Evolutionary conservation across 148 eudicot species (phyloP), one percentile per base, ranked within the genome.

Genomic region (Persicaria tinctoria): DNA sequence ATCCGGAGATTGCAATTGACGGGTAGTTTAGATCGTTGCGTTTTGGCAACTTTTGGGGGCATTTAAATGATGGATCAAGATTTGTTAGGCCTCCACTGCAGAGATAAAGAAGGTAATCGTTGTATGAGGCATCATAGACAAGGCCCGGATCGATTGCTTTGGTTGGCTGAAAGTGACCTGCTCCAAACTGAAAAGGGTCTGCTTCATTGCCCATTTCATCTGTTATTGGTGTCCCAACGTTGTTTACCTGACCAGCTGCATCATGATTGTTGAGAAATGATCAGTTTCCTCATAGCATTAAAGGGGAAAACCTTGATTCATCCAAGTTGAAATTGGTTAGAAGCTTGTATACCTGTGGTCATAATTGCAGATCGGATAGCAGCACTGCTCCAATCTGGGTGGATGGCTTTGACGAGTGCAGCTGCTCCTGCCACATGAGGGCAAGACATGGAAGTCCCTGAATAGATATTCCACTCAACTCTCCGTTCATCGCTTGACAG

Each of bases 381-480:
- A 14, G 98, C 96, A 64, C 89, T 83, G 57, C 86, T 86, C 98
- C 98, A 93, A 70, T 76, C 72, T 41, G 98, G 98, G 74, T 93
- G 89, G 12, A 89, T 78, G 32, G 95, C 95, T 76, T 86, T 92
- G 59, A 90, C 85, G 70, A 92, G 89, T 3, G 91, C 96, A 13
- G 96, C 87, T 46, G 96, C 91, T 41, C 85, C 97, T 2, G 88
- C 79, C 9, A 92, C 88, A 80, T 92, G 97, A 60, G 97, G 97
- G 82, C 96, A 90, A n/a, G 97, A 82, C 97, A 92, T 92, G 6
- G 97, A 92, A 70, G 97, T 92, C 73, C 97, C 97, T 0, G 97
- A 92, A 18, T 78, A 72, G 41, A 92, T 83, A 68, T 90, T 92
- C 80, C 90, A 92, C 79, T 86, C 59, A 0, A 85, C 91, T 3